Base-by-base conservation (phyloP, 1,284 basidiomycete genomes). In the Cryptococcus neoformans region DNA sequence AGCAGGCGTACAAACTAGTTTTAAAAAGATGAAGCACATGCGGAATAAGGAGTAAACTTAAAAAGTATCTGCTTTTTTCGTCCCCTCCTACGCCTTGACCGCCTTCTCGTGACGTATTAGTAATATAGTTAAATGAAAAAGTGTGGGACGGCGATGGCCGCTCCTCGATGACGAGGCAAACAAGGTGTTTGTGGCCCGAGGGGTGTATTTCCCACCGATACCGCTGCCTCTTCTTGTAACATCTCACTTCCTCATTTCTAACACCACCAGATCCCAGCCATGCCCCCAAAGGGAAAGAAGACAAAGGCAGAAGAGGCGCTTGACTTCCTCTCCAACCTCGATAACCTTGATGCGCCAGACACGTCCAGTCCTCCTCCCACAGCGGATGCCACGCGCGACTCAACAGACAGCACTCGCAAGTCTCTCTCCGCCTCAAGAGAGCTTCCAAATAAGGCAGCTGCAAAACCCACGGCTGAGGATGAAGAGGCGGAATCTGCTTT, bases 281-380 rank as follows among this genome's bases (percentile, higher is more conserved):
- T 76, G 75, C 68, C 73, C 1, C 72, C 76, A 51, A 75, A 73
- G 57, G 64, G 59, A 37, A 74, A 74, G 62, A 72, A 73, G 80
- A 87, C 88, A 50, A 92, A 92, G 75, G 87, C 89, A 56, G 85
- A 92, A 71, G 92, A 96, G 74, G 92, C 90, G 14, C 84, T 91
- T 34, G 87, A 87, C 66, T 88, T 95, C 75, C 85, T 96, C 55
- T 89, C 93, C 69, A 89, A 93, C 71, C 87, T 96, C 51, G 90
- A 93, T 72, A 87, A 85, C 42, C 83, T 92, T 58, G 80, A 84
- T 16, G 70, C 64, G 12, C 76, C 65, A 16, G 54, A 52, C 11
- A 56, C 50, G 21, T 39, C 53, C 16, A 16, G 51, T 3, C 42
- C 58, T n/a, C 47, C 55, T 37, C 21, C 56, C 39, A 16, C 48